Percentiles rank a stretch among this genome's conserved stretches.
Evolutionary conservation across 2,329 filamentous ascomycete genomes (phyloP).

Genomic region (Coniella lustricola): DNA sequence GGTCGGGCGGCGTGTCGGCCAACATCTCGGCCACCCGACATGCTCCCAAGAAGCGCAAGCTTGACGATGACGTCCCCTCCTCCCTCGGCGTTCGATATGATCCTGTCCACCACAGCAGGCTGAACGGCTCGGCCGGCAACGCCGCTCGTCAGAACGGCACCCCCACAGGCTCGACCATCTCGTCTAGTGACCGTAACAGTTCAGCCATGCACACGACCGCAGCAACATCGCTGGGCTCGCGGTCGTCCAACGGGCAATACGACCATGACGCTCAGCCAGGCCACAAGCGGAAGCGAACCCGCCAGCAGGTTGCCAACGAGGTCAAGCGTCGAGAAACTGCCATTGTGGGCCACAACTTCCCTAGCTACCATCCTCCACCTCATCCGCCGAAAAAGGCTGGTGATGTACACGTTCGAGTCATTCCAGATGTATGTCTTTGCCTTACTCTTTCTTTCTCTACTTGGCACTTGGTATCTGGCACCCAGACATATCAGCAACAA

Average conservation of each 20-base stretch:
- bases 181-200: slow-evolving; percentile 74
- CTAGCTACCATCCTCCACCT: slow-evolving; percentile 78
- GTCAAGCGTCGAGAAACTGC: slow-evolving; percentile 72
- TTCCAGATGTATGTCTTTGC: slow-evolving; percentile 55
- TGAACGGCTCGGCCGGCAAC: slow-evolving; percentile 63
- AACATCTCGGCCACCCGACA: slow-evolving; percentile 33
- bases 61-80: slow-evolving; percentile 43
- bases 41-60: slow-evolving; percentile 69
- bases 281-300: slow-evolving; percentile 81
- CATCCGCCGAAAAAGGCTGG: slow-evolving; percentile 86
- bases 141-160: slow-evolving; percentile 58
- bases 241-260: slow-evolving; percentile 55
- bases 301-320: slow-evolving; percentile 75
- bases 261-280: slow-evolving; percentile 63
- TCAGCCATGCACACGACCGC: slow-evolving; percentile 80
- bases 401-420: slow-evolving; percentile 60
- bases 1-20: slow-evolving; percentile 18
- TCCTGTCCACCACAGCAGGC: slow-evolving; percentile 61
- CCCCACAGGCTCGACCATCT: slow-evolving; percentile 59
- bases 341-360: slow-evolving; percentile 60
- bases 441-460: neutral
- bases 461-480: neutral
- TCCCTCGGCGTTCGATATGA: slow-evolving; percentile 45
- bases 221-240: slow-evolving; percentile 74
- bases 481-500: too few relatives aligned